Percentiles rank a stretch among this genome's conserved stretches.
Evolutionary conservation across 257 asterid species (phyloP).

Genomic region (Fraxinus pennsylvanica): DNA sequence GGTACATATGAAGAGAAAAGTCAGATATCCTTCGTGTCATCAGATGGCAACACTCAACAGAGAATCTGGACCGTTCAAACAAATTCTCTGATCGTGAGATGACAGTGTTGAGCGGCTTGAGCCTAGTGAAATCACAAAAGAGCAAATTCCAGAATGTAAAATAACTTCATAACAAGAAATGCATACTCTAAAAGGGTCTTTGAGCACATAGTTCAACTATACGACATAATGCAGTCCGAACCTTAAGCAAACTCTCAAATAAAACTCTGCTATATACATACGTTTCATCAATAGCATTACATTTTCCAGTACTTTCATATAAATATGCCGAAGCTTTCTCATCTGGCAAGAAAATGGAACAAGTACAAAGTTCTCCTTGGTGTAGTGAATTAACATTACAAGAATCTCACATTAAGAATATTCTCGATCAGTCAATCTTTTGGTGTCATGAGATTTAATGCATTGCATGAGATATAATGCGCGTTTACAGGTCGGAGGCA

Average conservation of each 20-base stretch:
- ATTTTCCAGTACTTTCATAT: background rate
- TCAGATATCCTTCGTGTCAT: background rate
- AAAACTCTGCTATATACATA: background rate
- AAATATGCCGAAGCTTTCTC: constrained; percentile 10
- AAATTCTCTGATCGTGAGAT: background rate
- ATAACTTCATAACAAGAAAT: background rate
- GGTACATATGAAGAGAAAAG: background rate
- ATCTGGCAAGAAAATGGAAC: constrained; percentile 26
- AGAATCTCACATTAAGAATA: background rate
- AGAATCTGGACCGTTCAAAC: background rate
- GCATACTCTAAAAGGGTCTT: constrained; percentile 4
- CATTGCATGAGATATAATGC: constrained; percentile 23
- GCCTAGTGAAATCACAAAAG: background rate
- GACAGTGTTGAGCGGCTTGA: background rate
- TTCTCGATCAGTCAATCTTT: constrained; percentile 24
- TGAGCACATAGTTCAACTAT: constrained; percentile 17
- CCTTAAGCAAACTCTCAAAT: background rate
- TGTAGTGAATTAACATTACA: background rate
- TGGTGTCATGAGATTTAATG: constrained; percentile 22
- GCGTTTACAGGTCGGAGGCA: constrained; percentile 53
- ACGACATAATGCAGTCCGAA: background rate
- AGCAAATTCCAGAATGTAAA: background rate
- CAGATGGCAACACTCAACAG: background rate
- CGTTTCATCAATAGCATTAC: background rate
- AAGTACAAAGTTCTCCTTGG: background rate